Base-by-base conservation (phyloP, 148 eudicot genomes). In the Camellia lanceoleosa region DNA sequence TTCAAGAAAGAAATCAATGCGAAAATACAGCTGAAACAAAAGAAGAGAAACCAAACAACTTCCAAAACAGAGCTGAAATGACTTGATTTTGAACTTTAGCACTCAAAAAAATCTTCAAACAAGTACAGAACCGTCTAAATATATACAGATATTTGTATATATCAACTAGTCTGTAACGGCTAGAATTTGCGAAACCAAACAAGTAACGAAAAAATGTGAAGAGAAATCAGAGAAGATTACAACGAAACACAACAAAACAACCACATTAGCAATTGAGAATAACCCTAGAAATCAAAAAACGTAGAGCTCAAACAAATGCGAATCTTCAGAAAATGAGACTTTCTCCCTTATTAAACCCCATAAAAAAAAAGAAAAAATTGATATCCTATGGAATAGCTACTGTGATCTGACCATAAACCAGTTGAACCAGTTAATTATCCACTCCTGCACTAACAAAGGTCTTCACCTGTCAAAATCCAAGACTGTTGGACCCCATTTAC, bases 1-100 rank as follows among this genome's bases (percentile, higher is more conserved):
- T 14, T 14, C 13, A 46, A 10, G 1, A 47, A 23, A 63, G 23
- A 59, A 75, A 60, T 18, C 8, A 41, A 60, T 67, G 16, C 10
- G 78, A 43, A 75, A 75, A 59, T 75, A 75, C 51, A 75, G 77
- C 64, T 38, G 64, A 74, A 74, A 64, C 47, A 49, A 15, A 55
- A 56, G 64, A 74, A 58, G 46, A 58, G 64, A 74, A 46, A 59
- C 5, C 60, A 76, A 47, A 77, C 69, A 38, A 64, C 11, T 30
- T 66, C 69, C 38, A 30, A 30, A 66, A 23, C 15, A 30, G 38
- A 20, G 19, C 15, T 58, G 77, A 59, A 74, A 59, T 23, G 66
- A 74, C 66, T 41, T 30, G 9, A 58, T 74, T 16, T 52, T 18
- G 49, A 42, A 8, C 5, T 74, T 73, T 43, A 5, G 23, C 62